These are phyloP conservation scores for Coemansia sp. DNA, from an alignment of 192 early-diverging fungal species.

Conservation along the genomic window DNA sequence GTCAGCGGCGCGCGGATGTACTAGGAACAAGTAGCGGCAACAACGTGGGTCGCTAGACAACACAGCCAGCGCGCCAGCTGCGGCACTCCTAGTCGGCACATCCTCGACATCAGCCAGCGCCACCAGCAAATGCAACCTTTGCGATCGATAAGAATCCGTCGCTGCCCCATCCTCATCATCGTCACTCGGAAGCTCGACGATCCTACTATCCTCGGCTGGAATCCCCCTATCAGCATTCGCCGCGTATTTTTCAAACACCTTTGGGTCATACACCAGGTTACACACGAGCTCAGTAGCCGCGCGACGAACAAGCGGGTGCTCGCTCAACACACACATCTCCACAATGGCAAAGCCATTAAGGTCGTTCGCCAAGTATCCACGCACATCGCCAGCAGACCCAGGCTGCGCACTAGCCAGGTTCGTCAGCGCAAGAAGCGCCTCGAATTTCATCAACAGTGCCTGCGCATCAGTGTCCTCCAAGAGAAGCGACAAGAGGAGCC, in stretches of 20 bases:
- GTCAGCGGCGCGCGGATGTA: conserved; percentile 32
- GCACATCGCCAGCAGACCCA: conserved; percentile 61
- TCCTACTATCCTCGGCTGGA: conserved; percentile 9
- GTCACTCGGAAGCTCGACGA: conserved; percentile 43
- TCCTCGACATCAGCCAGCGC: conserved; percentile 90
- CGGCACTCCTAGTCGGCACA: conserved; percentile 76
- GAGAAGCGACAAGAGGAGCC: conserved; percentile 62
- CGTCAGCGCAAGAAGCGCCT: conserved; percentile 89
- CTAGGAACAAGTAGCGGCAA: conserved; percentile 42
- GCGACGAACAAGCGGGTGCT: conserved; percentile 73
- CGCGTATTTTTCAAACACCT: conserved; percentile 79
- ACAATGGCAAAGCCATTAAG: conserved; percentile 67
- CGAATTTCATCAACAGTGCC: conserved; percentile 72
- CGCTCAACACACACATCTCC: conserved; percentile 79
- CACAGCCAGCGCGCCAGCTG: conserved; percentile 84
- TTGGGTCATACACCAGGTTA: conserved; percentile 85
- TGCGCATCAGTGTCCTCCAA: conserved; percentile 53
- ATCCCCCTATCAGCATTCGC: conserved; percentile 30
- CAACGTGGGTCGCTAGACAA: conserved; percentile 57
- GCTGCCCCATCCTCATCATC: conserved; percentile 22
- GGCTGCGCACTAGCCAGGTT: conserved; percentile 75
- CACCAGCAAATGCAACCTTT: conserved; percentile 75
- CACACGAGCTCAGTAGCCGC: conserved; percentile 91
- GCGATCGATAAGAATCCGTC: conserved; percentile 25
- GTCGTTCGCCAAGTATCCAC: conserved; percentile 59